Evolutionary conservation across 2,329 filamentous ascomycete species (phyloP).

Genomic region (Colletotrichum tropicale): DNA sequence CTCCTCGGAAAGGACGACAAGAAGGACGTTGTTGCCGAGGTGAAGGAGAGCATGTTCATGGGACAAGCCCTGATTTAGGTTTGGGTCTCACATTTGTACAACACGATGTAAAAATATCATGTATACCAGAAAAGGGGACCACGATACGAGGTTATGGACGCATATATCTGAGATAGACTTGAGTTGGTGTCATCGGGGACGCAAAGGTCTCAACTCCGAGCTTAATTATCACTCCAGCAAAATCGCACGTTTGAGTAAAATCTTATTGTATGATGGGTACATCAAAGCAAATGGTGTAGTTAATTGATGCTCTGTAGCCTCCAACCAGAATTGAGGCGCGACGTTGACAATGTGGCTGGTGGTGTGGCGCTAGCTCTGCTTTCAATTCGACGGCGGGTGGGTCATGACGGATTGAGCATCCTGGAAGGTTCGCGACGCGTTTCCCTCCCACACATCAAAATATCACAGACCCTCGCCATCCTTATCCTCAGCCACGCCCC

Average conservation of each 20-base stretch:
- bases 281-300: background rate
- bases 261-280: background rate
- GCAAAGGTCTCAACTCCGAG: background rate
- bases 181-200: background rate
- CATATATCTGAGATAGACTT: conserved; percentile 1
- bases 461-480: conserved; percentile 6
- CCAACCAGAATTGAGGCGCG: background rate
- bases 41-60: conserved; percentile 87
- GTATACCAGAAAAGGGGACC: background rate
- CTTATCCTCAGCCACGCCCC: background rate
- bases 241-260: background rate
- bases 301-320: background rate
- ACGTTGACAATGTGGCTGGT: conserved; percentile 3
- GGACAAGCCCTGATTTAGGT: conserved; percentile 75
- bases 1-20: conserved; percentile 89
- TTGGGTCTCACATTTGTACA: background rate
- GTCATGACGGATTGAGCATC: background rate
- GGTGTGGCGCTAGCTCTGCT: conserved; percentile 16
- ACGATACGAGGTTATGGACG: background rate
- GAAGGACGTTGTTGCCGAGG: conserved; percentile 88
- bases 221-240: background rate
- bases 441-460: conserved; percentile 18
- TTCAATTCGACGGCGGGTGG: background rate
- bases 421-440: conserved; percentile 18
- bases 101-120: conserved; percentile 1